Conservation (phyloP, 2,329 filamentous ascomycete species). For the Emericellopsis atlantica region DNA sequence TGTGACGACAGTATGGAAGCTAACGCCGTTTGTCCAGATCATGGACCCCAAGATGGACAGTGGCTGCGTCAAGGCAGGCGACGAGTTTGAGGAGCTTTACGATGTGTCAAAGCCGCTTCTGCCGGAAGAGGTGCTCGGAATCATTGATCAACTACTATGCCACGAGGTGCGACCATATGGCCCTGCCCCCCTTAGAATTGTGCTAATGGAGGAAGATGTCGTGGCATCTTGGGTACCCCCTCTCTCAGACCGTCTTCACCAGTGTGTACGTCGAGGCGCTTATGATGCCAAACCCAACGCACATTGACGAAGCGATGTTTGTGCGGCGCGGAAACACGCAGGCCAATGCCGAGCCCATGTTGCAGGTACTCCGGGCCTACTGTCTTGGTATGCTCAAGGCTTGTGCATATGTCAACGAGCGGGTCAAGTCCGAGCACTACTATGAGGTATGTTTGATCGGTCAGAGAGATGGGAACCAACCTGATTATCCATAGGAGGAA, state of each 20-base stretch:
- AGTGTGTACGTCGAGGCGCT: constrained; percentile 82
- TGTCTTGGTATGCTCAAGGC: constrained; percentile 76
- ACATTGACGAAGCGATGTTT: constrained; percentile 55
- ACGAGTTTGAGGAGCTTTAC: constrained; percentile 75
- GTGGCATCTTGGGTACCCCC: constrained; percentile 91
- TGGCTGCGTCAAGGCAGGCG: constrained; percentile 65
- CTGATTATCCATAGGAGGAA: constrained; percentile 53
- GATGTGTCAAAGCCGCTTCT: constrained; percentile 56
- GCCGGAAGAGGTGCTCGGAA: constrained; percentile 73
- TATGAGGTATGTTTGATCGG: constrained; percentile 53
- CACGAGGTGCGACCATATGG: constrained; percentile 52
- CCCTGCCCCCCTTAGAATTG: neutral
- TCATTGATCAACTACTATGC: constrained; percentile 86
- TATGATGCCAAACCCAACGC: constrained; percentile 54
- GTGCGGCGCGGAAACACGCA: constrained; percentile 18
- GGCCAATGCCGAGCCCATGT: constrained; percentile 29
- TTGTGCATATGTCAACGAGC: constrained; percentile 65
- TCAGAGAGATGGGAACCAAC: neutral
- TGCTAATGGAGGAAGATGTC: constrained; percentile 51
- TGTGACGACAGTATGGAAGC: neutral
- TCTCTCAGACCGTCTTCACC: constrained; percentile 90
- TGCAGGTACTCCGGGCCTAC: constrained; percentile 66
- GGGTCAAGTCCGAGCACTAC: constrained; percentile 72
- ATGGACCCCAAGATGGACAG: constrained; percentile 99
- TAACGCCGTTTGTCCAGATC: constrained; percentile 45